phyloP scores from a whole-genome alignment of 805 yeast species.

The Candida ipomoeae region DNA sequence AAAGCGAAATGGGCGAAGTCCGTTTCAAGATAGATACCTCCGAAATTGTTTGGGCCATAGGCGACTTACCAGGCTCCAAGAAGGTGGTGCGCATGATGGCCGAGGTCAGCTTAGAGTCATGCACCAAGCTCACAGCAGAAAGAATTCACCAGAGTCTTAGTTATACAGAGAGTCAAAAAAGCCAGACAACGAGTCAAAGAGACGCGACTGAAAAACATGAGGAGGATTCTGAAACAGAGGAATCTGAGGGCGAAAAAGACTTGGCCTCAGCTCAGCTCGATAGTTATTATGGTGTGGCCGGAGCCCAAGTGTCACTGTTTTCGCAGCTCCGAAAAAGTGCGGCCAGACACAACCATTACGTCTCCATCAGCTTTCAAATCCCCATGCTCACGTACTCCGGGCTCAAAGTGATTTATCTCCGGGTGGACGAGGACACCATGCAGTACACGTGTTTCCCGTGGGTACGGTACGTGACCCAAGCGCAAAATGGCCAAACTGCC shows the following conservation, averaged over 20 bases:
- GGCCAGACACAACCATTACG: constrained; percentile 12
- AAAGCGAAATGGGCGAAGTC: constrained; percentile 68
- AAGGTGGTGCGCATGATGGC: constrained; percentile 51
- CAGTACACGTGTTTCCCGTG: constrained; percentile 72
- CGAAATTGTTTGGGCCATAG: constrained; percentile 69
- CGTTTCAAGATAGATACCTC: constrained; percentile 66
- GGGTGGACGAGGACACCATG: constrained; percentile 59
- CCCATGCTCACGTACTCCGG: constrained; percentile 61
- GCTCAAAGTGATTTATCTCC: constrained; percentile 58
- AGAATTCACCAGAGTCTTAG: not conserved
- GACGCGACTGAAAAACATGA: no score
- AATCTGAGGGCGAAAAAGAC: not conserved
- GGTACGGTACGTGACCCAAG: constrained; percentile 54
- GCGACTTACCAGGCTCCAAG: constrained; percentile 57
- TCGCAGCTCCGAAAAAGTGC: constrained; percentile 12
- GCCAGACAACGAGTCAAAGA: no score
- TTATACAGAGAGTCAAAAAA: not conserved
- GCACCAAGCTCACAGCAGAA: not conserved
- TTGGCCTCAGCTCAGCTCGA: constrained; percentile 18
- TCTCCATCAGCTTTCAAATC: constrained; percentile 28
- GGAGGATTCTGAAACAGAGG: not conserved
- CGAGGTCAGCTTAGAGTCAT: constrained; percentile 30
- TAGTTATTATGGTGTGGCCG: constrained; percentile 34
- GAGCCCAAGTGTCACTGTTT: constrained; percentile 27
- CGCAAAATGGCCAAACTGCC: not conserved